Conservation (phyloP, 2,329 filamentous ascomycete species). For the Xylariales sp. region DNA sequence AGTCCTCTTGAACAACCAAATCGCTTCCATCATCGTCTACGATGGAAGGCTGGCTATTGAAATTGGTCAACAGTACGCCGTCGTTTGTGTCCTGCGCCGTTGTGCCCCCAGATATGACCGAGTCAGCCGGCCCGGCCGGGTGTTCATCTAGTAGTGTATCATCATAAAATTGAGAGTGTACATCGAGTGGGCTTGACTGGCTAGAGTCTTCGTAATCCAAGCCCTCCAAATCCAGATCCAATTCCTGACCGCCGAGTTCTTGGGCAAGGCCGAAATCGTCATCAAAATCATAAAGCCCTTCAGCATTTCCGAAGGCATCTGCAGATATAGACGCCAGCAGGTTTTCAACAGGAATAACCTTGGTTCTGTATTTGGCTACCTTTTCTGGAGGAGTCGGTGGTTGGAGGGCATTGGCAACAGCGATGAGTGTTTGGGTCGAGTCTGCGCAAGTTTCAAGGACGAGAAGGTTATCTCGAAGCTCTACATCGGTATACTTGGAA, state of each 20-base stretch:
- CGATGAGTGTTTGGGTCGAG: constrained; percentile 88
- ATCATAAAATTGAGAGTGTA: constrained; percentile 44
- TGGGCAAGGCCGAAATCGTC: constrained; percentile 56
- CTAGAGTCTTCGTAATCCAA: constrained; percentile 30
- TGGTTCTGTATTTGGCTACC: constrained; percentile 80
- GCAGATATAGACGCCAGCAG: constrained; percentile 87
- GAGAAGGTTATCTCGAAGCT: constrained; percentile 79
- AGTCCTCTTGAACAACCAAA: constrained; percentile 73
- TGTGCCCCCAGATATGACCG: constrained; percentile 34
- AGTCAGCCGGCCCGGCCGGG: constrained; percentile 39
- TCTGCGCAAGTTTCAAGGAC: constrained; percentile 95
- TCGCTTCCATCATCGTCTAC: constrained; percentile 55
- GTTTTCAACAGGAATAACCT: constrained; percentile 80
- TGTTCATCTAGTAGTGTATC: constrained; percentile 38
- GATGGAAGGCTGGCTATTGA: constrained; percentile 28
- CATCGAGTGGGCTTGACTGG: constrained; percentile 28
- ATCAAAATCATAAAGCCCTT: constrained; percentile 59
- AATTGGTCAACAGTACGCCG: constrained; percentile 39
- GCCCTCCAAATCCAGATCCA: constrained; percentile 31
- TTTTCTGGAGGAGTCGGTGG: constrained; percentile 81
- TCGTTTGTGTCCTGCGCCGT: constrained; percentile 38
- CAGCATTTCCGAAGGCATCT: constrained; percentile 67
- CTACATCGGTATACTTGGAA: constrained; percentile 69
- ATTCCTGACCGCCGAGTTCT: constrained; percentile 38
- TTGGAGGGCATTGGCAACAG: constrained; percentile 71